A percentile compares a stretch with the other conserved stretches of the same genome.
These are phyloP conservation scores for Neofusicoccum parvum DNA, from an alignment of 2,329 filamentous ascomycete species.

Conservation along the genomic window DNA sequence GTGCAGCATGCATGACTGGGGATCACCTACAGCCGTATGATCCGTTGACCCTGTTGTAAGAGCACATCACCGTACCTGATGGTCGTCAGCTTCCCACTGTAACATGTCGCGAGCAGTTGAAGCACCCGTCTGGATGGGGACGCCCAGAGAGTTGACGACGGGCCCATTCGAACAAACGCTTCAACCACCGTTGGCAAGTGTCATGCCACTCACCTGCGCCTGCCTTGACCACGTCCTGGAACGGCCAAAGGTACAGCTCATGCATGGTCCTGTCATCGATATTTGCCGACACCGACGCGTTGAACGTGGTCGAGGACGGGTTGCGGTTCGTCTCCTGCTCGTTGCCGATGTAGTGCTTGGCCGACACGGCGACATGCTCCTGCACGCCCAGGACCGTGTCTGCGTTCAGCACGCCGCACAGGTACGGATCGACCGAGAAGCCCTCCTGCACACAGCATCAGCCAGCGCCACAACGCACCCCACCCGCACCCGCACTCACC, in stretches of 20 bases:
- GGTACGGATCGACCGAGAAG: conserved; percentile 46
- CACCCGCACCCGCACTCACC: not conserved
- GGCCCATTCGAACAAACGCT: too few species aligned
- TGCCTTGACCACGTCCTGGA: conserved; percentile 61
- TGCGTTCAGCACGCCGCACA: conserved; percentile 45
- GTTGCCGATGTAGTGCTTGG: conserved; percentile 61
- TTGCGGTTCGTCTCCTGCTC: conserved; percentile 61
- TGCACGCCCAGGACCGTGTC: conserved; percentile 46
- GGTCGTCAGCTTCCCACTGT: not conserved
- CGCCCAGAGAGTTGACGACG: too few species aligned
- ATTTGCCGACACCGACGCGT: conserved; percentile 58
- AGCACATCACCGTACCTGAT: conserved; percentile 62
- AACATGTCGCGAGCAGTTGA: not conserved
- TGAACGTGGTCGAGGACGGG: not conserved
- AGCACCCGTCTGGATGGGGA: too few species aligned
- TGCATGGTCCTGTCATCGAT: conserved; percentile 67
- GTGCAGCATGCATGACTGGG: not conserved
- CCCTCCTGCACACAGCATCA: conserved; percentile 46
- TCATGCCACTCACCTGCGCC: conserved; percentile 38
- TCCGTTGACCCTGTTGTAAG: conserved; percentile 48
- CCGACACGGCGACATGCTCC: conserved; percentile 43
- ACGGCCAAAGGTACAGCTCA: conserved; percentile 68
- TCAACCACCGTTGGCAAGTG: too few species aligned
- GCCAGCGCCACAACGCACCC: not conserved
- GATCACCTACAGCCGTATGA: conserved; percentile 50